Conservation (phyloP, 2,329 filamentous ascomycete genomes). For the Ceratocystis huliohia region DNA sequence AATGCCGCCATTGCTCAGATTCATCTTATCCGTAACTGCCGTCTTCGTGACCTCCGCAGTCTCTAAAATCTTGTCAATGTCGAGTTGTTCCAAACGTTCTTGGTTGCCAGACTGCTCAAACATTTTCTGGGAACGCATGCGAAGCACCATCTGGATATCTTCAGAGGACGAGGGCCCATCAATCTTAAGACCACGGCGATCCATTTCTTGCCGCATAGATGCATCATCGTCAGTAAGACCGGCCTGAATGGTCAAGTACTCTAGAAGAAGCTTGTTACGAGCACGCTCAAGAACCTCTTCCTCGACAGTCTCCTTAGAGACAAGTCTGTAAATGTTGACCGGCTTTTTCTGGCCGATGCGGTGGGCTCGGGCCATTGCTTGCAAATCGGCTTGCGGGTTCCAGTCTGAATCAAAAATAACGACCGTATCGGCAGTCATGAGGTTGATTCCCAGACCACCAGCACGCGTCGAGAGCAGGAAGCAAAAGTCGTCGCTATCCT, state of each 20-base stretch:
- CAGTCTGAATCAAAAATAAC: constrained; percentile 97
- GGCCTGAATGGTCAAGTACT: constrained; percentile 93
- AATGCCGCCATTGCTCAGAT: constrained; percentile 74
- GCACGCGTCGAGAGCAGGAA: constrained; percentile 91
- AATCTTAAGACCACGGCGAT: constrained; percentile 59
- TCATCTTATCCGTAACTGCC: constrained; percentile 83
- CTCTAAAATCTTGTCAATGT: constrained; percentile 92
- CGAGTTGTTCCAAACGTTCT: constrained; percentile 87
- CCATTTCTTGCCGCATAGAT: constrained; percentile 60
- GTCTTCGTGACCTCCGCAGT: constrained; percentile 97
- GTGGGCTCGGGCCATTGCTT: constrained; percentile 96
- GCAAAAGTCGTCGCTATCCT: constrained; percentile 88
- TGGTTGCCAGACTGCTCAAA: constrained; percentile 97
- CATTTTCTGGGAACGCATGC: constrained; percentile 97
- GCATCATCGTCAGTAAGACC: constrained; percentile 93
- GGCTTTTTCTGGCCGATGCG: constrained; percentile 94
- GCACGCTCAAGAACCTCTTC: constrained; percentile 94
- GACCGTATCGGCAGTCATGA: constrained; percentile 98
- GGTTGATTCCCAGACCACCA: constrained; percentile 93
- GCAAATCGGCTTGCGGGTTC: constrained; percentile 96
- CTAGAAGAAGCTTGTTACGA: constrained; percentile 91
- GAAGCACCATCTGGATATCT: constrained; percentile 91
- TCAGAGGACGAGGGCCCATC: constrained; percentile 82
- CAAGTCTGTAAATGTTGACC: constrained; percentile 89
- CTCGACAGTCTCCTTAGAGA: constrained; percentile 96